Evolutionary conservation across 2,329 filamentous ascomycete species (phyloP), one percentile per base, ranked within the genome.

Genomic region (Botryosphaeria dothidea): DNA sequence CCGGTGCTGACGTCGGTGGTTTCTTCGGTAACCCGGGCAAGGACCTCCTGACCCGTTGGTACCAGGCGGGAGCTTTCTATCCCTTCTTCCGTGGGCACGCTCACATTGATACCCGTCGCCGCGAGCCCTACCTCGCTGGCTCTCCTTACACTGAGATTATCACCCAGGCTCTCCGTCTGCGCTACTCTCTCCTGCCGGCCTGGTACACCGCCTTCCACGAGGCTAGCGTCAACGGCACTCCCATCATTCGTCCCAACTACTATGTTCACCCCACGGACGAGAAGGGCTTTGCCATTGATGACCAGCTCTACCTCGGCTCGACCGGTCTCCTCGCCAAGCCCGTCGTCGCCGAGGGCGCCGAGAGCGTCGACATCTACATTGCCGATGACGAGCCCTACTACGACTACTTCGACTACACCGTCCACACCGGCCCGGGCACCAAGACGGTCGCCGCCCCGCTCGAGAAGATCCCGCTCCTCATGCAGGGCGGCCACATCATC

Each of bases 151-250:
- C 88, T 3, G 85, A 86, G 61, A 96, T 97, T 75, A 92, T 97
- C 72, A 92, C 92, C 0, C 88, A 94, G 67, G 93, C 95, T 1
- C 83, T 99, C 46, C 90, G 93, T 36, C 85, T 99, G 46, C 88
- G 95, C 58, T 99, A 99, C 79, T 88, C 90, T 68, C 85, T 99
- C 38, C 85, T 99, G 45, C 95, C 95, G 29, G 88, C 92, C 1
- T 98, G 93, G 93, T 99, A 99, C 78, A 98, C 94, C 1, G 93
- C 94, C 8, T 99, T 99, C 84, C 92, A 94, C 74, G 88, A 96
- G 73, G 92, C 95, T 13, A 90, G 92, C 71, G 84, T 88, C 17
- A 88, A 92, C 54, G 94, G 93, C 45, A 91, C 89, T 64, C 95
- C 95, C 0, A 94, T 99, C 70, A 83, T 99, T 64, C 87, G 92